A percentile compares a stretch with the other conserved stretches of the same genome.
Conservation (phyloP, 208 protist species). For the Balamuthia mandrillaris region DNA sequence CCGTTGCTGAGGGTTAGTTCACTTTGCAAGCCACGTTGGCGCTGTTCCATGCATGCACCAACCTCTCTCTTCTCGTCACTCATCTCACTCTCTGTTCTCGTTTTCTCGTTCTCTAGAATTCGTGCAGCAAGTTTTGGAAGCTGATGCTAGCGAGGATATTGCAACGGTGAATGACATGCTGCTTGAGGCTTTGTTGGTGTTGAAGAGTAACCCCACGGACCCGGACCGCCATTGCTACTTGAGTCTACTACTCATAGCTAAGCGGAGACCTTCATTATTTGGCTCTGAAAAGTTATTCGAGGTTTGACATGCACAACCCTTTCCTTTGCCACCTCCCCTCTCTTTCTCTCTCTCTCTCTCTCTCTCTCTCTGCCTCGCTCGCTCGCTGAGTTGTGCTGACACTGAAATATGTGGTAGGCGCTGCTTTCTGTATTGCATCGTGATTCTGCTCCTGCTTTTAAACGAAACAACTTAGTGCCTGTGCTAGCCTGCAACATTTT, state of each 20-base stretch:
- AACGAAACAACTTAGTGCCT: background rate
- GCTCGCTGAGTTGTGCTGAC: background rate
- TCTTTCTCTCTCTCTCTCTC: background rate
- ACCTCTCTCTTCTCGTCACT: too few relatives aligned
- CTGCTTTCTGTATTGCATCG: background rate
- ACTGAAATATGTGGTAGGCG: background rate
- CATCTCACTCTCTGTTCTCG: too few relatives aligned
- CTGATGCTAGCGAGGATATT: background rate
- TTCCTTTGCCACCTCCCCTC: too few relatives aligned
- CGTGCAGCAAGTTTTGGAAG: background rate
- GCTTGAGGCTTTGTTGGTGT: background rate
- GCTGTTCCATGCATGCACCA: too few relatives aligned
- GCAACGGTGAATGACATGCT: background rate
- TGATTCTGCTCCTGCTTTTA: background rate
- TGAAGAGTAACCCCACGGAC: background rate
- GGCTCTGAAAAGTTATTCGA: background rate
- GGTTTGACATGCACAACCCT: too few relatives aligned
- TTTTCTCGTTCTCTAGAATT: background rate
- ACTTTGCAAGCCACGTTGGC: too few relatives aligned
- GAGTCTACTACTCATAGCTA: background rate
- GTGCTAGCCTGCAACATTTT: conserved; percentile 21
- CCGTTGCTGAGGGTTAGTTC: too few relatives aligned
- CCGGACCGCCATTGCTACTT: background rate
- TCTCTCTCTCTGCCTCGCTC: background rate
- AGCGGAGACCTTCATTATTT: background rate